Evolutionary conservation across 1,284 basidiomycete species (phyloP), one percentile per base, ranked within the genome.

Genomic region (Marasmius sp.): DNA sequence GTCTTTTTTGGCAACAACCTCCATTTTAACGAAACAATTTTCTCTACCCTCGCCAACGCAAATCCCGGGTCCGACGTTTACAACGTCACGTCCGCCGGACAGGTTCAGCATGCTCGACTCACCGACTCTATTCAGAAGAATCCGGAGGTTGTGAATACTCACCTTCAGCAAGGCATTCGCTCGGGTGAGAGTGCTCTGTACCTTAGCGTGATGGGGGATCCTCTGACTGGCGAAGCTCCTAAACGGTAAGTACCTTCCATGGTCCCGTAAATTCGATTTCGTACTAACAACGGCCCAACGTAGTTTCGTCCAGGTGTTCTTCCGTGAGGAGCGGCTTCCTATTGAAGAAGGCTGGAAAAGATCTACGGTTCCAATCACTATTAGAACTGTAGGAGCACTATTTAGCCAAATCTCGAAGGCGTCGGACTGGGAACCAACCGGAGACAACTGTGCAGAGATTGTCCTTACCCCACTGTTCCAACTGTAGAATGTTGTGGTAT

Each of bases 241-340:
- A 58, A 58, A 50, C 36, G 51, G 57, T 58, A 20, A 6, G 57
- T 50, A 6, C 1, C 12, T 1, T 37, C 14, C 22, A 27, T 18
- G 18, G 50, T 16, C 11, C 38, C 18, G 16, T 20, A 10, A 27
- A 33, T 9, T 45, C 1, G 14, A 10, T 9, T 22, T 2, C 27
- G 27, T 11, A 39, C 49, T 58, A 36, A 57, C 66, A 55, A 14
- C 52, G 5, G 2, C 60, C 5, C 33, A 14, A 51, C 43, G 10
- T 16, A 22, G 34, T n/a, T 68, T 68, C 45, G 65, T 68, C 12
- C 51, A 68, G 11, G 57, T 67, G 11, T 65, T 68, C 48, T 68
- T 68, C 54, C 53, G 63, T 4, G 65, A 68, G 51, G 64, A 68
- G 41, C 65, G 67, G 6, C 59, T 68, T 10, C 67, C 67, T 1